phyloP scores from a whole-genome alignment of 1,284 basidiomycete genomes.

The Cyathus olla region DNA sequence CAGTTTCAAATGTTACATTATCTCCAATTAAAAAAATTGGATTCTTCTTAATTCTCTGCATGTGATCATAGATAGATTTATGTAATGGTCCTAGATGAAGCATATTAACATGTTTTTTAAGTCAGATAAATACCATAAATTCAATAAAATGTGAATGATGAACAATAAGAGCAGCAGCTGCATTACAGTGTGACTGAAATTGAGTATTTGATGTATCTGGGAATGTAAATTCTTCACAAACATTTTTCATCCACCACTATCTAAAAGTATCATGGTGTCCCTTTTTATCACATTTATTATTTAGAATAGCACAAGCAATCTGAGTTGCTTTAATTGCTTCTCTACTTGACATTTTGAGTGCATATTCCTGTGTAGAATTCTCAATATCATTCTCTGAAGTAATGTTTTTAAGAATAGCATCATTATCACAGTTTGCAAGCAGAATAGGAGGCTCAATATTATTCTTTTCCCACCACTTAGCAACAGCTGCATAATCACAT shows the following conservation, averaged over 20 bases:
- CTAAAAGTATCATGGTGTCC: slow-evolving; percentile 33
- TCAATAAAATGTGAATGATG: slow-evolving; percentile 21
- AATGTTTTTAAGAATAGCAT: slow-evolving; percentile 10
- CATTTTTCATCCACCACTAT: slow-evolving; percentile 18
- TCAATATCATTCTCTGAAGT: not conserved
- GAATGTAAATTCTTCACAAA: slow-evolving; percentile 19
- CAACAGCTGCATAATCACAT: not conserved
- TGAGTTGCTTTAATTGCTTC: slow-evolving; percentile 38
- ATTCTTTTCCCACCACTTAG: not conserved
- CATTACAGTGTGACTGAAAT: slow-evolving; percentile 22
- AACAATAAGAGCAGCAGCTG: slow-evolving; percentile 26
- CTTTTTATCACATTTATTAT: slow-evolving; percentile 45
- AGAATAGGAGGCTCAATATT: slow-evolving; percentile 11
- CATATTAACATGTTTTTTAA: slow-evolving; percentile 25
- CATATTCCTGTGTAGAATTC: slow-evolving; percentile 19
- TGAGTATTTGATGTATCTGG: slow-evolving; percentile 10
- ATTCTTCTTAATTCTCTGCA: slow-evolving; percentile 31
- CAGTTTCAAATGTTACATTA: slow-evolving; percentile 14
- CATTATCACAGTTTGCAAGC: slow-evolving; percentile 30
- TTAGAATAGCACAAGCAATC: slow-evolving; percentile 39
- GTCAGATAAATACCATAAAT: slow-evolving; percentile 25
- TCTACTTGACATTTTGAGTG: slow-evolving; percentile 27
- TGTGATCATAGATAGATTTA: slow-evolving; percentile 21
- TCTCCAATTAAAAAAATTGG: slow-evolving; percentile 33
- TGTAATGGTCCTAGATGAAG: slow-evolving; percentile 40